Conservation (phyloP, 2,329 filamentous ascomycete genomes). For the Talaromyces sp. region DNA sequence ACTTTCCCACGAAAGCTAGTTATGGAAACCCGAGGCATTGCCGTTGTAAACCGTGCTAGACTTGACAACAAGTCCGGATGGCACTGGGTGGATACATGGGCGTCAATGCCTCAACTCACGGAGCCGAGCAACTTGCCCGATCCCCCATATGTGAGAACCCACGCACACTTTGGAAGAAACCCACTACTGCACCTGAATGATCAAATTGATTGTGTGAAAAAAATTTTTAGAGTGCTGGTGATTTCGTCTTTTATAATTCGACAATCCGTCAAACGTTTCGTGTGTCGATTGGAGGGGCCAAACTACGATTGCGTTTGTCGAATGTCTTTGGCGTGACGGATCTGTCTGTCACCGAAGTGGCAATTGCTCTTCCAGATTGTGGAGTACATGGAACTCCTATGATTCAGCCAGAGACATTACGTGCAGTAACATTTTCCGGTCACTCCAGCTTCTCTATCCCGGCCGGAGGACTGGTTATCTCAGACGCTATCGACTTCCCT, state of each 20-base stretch:
- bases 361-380: constrained; percentile 49
- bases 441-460: constrained; percentile 48
- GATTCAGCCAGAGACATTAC: constrained; percentile 50
- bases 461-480: constrained; percentile 53
- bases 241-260: constrained; percentile 54
- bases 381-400: constrained; percentile 43
- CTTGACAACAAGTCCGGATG: not conserved
- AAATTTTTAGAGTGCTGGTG: constrained; percentile 45
- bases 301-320: constrained; percentile 59
- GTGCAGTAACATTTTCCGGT: constrained; percentile 55
- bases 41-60: not conserved
- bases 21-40: not conserved
- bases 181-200: not conserved
- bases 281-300: constrained; percentile 49
- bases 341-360: constrained; percentile 55
- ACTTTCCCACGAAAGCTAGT: not conserved
- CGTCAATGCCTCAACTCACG: constrained; percentile 61
- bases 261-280: constrained; percentile 64
- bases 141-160: not conserved
- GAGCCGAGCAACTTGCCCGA: constrained; percentile 57
- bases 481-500: constrained; percentile 56
- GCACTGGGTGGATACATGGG: constrained; percentile 61
- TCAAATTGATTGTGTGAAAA: not conserved
- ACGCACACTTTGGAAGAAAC: constrained; percentile 11
- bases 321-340: constrained; percentile 61